Base-by-base conservation (phyloP, 164 flowering plant genomes). In the Stephania cephalantha region DNA sequence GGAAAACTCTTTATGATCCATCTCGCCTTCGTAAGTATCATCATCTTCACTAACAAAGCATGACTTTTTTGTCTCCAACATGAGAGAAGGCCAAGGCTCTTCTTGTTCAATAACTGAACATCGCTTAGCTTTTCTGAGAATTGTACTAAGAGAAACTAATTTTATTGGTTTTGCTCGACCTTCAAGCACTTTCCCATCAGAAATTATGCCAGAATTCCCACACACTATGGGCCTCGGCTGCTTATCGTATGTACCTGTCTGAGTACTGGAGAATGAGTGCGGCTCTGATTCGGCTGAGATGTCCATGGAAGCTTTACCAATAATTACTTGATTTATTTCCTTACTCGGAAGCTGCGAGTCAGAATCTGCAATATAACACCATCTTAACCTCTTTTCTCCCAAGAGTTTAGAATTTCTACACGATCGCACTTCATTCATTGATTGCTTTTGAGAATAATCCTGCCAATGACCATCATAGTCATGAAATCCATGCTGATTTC, bases 201-300 rank as follows among this genome's bases (percentile, higher is more conserved):
- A 79, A 78, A 90, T 86, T 69, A 86, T 82, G 58, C 94, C 94
- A 76, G 76, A 86, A 77, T 86, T 84, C 61, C 91, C 91, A 79
- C 77, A 82, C 7, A 87, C 89, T 30, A 85, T 78, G 45, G 90
- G 91, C 75, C 80, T 85, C 68, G 66, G 65, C 75, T 74, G 78
- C 74, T 80, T 68, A 46, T 72, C 65, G 71, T 35, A 73, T 20
- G 46, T 58, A 64, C 72, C 77, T 42, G 13, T 73, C 53, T 50
- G 68, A 78, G 11, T 46, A 77, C 70, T 69, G 44, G 72, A 79
- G 68, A 71, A 72, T 25, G 22, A 61, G 22, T 61, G 66, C 61
- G 73, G 75, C 10, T 12, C 52, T 50, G 67, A 66, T 30, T 69
- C 70, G 30, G 68, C 65, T 25, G 81, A 73, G 55, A 68, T 73